Percentiles rank a stretch among this genome's conserved stretches.
Conservation (phyloP, 139 green algal species). For the Chlamydomonas incerta region DNA sequence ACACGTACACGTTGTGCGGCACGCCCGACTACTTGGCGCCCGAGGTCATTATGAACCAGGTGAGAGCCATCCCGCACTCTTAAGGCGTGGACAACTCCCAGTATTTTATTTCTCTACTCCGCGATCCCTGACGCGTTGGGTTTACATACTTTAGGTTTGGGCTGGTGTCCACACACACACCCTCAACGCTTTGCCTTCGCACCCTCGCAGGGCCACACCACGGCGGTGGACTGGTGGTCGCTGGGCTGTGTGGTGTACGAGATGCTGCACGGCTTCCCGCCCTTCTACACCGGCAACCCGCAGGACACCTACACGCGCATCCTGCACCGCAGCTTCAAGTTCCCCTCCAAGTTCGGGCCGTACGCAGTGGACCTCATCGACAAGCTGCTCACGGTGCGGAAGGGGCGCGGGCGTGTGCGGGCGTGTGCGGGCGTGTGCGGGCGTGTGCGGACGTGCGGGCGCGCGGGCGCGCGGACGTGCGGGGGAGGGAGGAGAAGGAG, state of each 20-base stretch:
- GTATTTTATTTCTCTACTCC: too few relatives aligned
- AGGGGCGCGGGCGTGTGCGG: too few relatives aligned
- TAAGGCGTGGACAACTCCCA: too few relatives aligned
- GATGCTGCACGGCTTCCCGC: conserved; percentile 80
- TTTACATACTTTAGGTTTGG: too few relatives aligned
- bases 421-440: too few relatives aligned
- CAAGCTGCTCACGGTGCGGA: conserved; percentile 48
- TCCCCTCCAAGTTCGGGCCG: conserved; percentile 46
- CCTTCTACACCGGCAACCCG: conserved; percentile 72
- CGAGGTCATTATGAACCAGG: conserved; percentile 83
- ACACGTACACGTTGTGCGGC: conserved; percentile 85
- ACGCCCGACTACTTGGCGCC: conserved; percentile 87
- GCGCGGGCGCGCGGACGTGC: too few relatives aligned
- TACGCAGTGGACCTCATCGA: conserved; percentile 59
- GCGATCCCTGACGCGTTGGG: too few relatives aligned
- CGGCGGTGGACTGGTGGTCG: conserved; percentile 88
- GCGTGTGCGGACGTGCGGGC: too few relatives aligned
- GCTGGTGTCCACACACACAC: too few relatives aligned
- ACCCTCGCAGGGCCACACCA: conserved; percentile 70
- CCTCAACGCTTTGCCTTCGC: background rate
- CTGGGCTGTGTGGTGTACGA: conserved; percentile 88
- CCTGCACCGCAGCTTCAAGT: conserved; percentile 43
- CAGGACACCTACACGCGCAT: conserved; percentile 50
- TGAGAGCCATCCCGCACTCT: too few relatives aligned
- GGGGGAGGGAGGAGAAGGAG: too few relatives aligned